Evolutionary conservation across 768 basidiomycete species (phyloP).

Genomic region (Boletus reticulatus): DNA sequence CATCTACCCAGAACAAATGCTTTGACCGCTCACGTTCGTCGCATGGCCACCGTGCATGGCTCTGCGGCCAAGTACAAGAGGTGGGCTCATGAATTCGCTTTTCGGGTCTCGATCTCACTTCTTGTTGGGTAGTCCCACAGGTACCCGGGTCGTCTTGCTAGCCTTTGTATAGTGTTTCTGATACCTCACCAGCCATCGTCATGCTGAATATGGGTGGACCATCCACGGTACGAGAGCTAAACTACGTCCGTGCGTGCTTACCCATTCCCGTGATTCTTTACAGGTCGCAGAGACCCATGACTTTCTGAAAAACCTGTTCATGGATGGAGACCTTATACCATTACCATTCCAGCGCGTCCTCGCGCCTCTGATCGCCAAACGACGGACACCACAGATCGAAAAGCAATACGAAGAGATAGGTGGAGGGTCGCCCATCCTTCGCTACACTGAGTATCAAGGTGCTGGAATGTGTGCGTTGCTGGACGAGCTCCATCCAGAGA

Average conservation of each 20-base stretch:
- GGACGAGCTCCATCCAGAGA: conserved; percentile 91
- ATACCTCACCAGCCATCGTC: conserved; percentile 64
- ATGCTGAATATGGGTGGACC: conserved; percentile 99
- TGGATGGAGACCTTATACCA: conserved; percentile 91
- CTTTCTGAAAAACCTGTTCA: conserved; percentile 91
- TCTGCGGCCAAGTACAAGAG: conserved; percentile 41
- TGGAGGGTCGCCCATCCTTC: conserved; percentile 93
- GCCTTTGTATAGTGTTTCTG: conserved; percentile 3
- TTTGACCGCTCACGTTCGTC: conserved; percentile 30
- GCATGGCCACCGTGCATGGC: conserved; percentile 46
- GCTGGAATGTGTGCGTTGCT: conserved; percentile 85
- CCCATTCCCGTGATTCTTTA: conserved; percentile 5
- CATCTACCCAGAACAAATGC: conserved; percentile 17
- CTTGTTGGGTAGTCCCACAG: conserved; percentile 53
- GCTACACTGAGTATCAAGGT: conserved; percentile 87
- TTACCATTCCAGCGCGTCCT: conserved; percentile 87
- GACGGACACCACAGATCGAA: conserved; percentile 91
- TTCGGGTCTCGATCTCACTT: conserved; percentile 11
- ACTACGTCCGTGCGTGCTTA: background rate
- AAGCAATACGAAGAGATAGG: conserved; percentile 93
- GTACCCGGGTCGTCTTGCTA: conserved; percentile 30
- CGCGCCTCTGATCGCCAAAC: conserved; percentile 85
- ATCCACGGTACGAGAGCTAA: conserved; percentile 62
- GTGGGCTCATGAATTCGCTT: conserved; percentile 25
- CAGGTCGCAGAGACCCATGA: conserved; percentile 91